These are phyloP conservation scores for Brassica balearica DNA, from an alignment of 441 rosid genomes.

Conservation along the genomic window DNA sequence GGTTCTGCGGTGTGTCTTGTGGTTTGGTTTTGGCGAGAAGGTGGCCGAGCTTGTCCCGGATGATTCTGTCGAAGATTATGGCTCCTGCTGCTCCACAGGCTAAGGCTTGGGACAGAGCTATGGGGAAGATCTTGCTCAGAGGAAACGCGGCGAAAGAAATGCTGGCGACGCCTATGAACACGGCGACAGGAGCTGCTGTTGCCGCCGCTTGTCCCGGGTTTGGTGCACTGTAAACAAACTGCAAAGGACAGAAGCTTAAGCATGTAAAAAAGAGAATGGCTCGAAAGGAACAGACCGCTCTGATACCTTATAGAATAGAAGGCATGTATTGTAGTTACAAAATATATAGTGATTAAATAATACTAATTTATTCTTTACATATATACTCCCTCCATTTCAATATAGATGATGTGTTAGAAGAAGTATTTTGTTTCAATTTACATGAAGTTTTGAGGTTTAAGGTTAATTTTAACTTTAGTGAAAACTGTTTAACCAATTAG, in stretches of 20 bases:
- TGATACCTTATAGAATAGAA: neutral
- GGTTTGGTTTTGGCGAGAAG: constrained; percentile 67
- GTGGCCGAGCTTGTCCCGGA: constrained; percentile 86
- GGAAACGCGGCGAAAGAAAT: constrained; percentile 94
- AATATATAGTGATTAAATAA: neutral
- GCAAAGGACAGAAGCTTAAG: neutral
- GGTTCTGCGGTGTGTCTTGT: constrained; percentile 52
- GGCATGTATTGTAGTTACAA: neutral
- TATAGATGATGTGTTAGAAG: too few species aligned
- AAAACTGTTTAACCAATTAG: too few species aligned
- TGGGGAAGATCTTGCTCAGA: constrained; percentile 65
- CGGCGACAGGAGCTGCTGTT: constrained; percentile 92
- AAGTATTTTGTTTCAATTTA: too few species aligned
- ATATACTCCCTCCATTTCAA: neutral
- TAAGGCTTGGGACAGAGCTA: constrained; percentile 80
- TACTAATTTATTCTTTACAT: neutral
- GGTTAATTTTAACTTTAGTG: too few species aligned
- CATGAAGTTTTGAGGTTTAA: too few species aligned
- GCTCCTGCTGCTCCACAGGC: constrained; percentile 94
- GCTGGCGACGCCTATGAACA: constrained; percentile 80
- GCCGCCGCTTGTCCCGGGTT: constrained; percentile 99
- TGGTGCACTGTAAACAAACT: constrained; percentile 99
- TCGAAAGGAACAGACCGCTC: neutral
- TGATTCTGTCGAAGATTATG: constrained; percentile 68
- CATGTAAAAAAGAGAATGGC: neutral